phyloP scores from a whole-genome alignment of 1,139 yeast species.

The Cylindricascospora bacillispora region DNA sequence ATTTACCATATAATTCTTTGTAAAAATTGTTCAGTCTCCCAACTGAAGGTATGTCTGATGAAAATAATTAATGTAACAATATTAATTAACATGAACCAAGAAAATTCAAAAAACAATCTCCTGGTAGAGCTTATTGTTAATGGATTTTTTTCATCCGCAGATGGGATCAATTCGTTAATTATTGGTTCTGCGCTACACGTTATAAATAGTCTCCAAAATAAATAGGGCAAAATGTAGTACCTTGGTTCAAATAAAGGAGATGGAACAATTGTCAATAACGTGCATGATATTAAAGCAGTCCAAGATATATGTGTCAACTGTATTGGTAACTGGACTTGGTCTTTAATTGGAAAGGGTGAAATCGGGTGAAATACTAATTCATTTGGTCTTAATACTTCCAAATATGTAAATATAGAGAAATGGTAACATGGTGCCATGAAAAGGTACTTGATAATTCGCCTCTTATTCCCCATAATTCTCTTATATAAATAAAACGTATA shows the following conservation, averaged over 20 bases:
- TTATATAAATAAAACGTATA: constrained; percentile 78
- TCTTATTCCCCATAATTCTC: constrained; percentile 39
- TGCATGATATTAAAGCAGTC: constrained; percentile 41
- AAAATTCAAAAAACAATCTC: constrained; percentile 41
- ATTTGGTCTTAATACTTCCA: constrained; percentile 28
- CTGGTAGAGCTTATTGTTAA: constrained; percentile 19
- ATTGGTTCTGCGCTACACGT: constrained; percentile 32
- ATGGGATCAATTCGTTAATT: constrained; percentile 11
- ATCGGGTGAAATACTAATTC: constrained; percentile 26
- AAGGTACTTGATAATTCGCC: constrained; percentile 23
- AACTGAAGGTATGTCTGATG: constrained; percentile 46
- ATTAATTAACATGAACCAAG: constrained; percentile 50
- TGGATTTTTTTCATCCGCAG: constrained; percentile 10
- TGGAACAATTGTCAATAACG: constrained; percentile 56
- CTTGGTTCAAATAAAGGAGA: constrained; percentile 91
- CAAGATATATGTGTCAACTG: constrained; percentile 31
- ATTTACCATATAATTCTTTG: constrained; percentile 87
- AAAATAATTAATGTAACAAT: constrained; percentile 42
- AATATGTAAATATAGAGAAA: constrained; percentile 42
- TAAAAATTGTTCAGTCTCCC: constrained; percentile 47
- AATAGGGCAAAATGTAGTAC: constrained; percentile 71
- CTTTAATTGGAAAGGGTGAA: constrained; percentile 26
- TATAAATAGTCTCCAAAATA: constrained; percentile 55
- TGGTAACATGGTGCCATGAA: constrained; percentile 59
- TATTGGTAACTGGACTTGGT: constrained; percentile 25